These are phyloP conservation scores for Talaromyces atroroseus DNA, from an alignment of 2,329 filamentous ascomycete genomes.

Conservation along the genomic window DNA sequence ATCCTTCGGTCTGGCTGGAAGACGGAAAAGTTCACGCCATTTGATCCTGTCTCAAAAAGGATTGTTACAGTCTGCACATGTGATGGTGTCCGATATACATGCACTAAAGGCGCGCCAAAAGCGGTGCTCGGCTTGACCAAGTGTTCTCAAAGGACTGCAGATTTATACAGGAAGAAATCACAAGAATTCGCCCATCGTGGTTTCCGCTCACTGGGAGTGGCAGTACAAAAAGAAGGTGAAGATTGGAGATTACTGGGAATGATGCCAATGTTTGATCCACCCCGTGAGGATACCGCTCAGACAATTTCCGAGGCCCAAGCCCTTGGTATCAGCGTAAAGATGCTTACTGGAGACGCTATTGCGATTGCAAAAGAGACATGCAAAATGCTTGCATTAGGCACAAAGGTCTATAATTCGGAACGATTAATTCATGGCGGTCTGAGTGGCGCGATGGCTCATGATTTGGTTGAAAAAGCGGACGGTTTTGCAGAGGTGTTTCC, in stretches of 20 bases:
- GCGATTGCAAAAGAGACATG: slow-evolving; percentile 77
- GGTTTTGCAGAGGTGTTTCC: slow-evolving; percentile 71
- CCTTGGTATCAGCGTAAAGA: slow-evolving; percentile 72
- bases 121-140: slow-evolving; percentile 65
- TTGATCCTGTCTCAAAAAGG: slow-evolving; percentile 75
- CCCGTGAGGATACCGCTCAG: slow-evolving; percentile 71
- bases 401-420: slow-evolving; percentile 75
- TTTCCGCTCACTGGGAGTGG: slow-evolving; percentile 73
- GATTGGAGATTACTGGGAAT: slow-evolving; percentile 69
- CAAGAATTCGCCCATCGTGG: slow-evolving; percentile 71
- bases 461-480: slow-evolving; percentile 68
- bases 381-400: slow-evolving; percentile 73
- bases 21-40: slow-evolving; percentile 64
- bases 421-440: slow-evolving; percentile 71
- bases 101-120: slow-evolving; percentile 73
- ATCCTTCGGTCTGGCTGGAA: slow-evolving; percentile 69
- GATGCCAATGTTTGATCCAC: slow-evolving; percentile 76
- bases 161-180: slow-evolving; percentile 65
- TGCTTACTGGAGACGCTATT: slow-evolving; percentile 74
- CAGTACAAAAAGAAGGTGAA: slow-evolving; percentile 69
- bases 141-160: slow-evolving; percentile 59
- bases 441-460: slow-evolving; percentile 66
- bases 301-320: slow-evolving; percentile 71
- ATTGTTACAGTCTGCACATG: slow-evolving; percentile 66
- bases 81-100: slow-evolving; percentile 64